Base-by-base conservation (phyloP, 257 asterid species). In the Solanum lycopersicoides region DNA sequence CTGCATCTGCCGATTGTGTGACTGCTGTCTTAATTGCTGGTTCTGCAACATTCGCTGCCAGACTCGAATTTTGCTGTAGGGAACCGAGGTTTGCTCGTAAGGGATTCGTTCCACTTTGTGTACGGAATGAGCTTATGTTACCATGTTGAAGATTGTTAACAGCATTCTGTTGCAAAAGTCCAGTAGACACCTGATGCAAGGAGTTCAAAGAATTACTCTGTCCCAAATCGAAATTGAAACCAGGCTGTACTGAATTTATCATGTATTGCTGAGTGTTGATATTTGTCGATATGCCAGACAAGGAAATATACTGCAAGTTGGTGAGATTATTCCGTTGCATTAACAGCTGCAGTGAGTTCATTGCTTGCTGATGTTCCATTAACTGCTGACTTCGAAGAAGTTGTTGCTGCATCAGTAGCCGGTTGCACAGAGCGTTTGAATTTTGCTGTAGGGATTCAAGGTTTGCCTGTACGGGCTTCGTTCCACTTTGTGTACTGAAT, bases 131-230 rank as follows among this genome's bases (percentile, higher is more conserved):
- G 91, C 87, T 93, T 73, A 92, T 85, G 90, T 90, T 93, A 93
- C 91, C 93, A 90, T 93, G 94, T 83, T 95, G 99, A 20, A 94
- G 83, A 37, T 94, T 93, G 88, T 93, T 91, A 82, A 92, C 96
- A 42, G 94, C 85, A 90, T 93, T 95, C 89, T 94, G 97, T 89
- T 95, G 98, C 23, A 95, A 86, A 89, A 98, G 92, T 87, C 89
- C 88, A 89, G 93, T 86, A 86, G 94, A 88, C 74, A 91, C 96
- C 91, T 93, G 99, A 91, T 94, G 98, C 91, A 95, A 86, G 71
- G 94, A 93, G 89, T 92, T 94, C 85, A 92, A 92, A 34, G 90
- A 88, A 91, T 92, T 94, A 71, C 95, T 93, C 86, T 93, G 98
- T 69, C 95, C 96, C 85, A 92, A 88, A 86, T 94, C 97, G 50